Evolutionary conservation across 2,329 filamentous ascomycete genomes (phyloP).

Genomic region (Mariannaea elegans): DNA sequence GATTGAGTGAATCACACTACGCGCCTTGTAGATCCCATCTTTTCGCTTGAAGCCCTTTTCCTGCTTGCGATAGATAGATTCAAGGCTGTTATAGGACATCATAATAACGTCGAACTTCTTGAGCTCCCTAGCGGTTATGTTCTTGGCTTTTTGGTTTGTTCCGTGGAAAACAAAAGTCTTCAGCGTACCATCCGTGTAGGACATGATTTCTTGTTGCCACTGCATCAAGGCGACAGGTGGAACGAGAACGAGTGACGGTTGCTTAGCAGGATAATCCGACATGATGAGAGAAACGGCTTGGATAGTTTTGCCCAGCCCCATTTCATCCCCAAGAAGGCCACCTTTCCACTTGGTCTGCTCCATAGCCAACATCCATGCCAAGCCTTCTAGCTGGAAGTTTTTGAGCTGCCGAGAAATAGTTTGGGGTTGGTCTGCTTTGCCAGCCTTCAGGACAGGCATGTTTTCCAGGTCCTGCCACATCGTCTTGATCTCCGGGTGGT

Average conservation of each 20-base stretch:
- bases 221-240: slow-evolving; percentile 96
- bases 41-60: slow-evolving; percentile 88
- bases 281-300: slow-evolving; percentile 98
- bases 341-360: slow-evolving; percentile 87
- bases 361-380: slow-evolving; percentile 94
- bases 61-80: slow-evolving; percentile 92
- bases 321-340: slow-evolving; percentile 93
- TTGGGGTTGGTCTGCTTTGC: slow-evolving; percentile 60
- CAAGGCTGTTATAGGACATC: slow-evolving; percentile 93
- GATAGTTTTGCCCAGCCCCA: slow-evolving; percentile 99
- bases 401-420: slow-evolving; percentile 87
- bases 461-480: slow-evolving; percentile 86
- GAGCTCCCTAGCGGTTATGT: slow-evolving; percentile 76
- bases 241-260: slow-evolving; percentile 87
- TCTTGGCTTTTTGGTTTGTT: slow-evolving; percentile 84
- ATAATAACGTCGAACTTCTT: slow-evolving; percentile 92
- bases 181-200: slow-evolving; percentile 85
- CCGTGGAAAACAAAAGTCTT: slow-evolving; percentile 93
- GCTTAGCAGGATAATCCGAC: slow-evolving; percentile 89
- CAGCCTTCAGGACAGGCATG: slow-evolving; percentile 70
- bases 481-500: slow-evolving; percentile 80
- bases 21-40: slow-evolving; percentile 81
- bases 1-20: slow-evolving; percentile 82
- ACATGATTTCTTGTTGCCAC: slow-evolving; percentile 84
- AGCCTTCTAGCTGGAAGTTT: slow-evolving; percentile 90